Base-by-base conservation (phyloP, 495 filamentous ascomycete species). In the Aspergillus nidulans region DNA sequence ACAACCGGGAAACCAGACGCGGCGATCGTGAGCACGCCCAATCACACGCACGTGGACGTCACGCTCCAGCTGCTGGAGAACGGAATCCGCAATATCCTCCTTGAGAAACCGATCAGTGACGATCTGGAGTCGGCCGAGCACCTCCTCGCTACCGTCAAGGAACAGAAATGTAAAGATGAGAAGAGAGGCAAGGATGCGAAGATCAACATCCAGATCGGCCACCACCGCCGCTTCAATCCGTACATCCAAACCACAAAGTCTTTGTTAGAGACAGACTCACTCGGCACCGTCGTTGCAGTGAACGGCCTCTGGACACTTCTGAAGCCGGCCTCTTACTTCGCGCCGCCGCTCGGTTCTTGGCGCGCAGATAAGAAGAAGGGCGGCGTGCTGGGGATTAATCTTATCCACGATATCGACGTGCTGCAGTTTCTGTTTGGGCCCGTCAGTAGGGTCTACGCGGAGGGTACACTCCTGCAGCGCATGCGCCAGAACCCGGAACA, bases 211-310 rank as follows among this genome's bases (percentile, higher is more conserved):
- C 68, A 84, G 5, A 78, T 83, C 39, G 83, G 82, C 38, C 81
- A 85, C 60, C 81, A 85, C 62, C 73, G 82, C 15, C 74, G 82
- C 28, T 84, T 84, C 66, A 84, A 85, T 57, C 76, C 77, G 2
- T 84, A 82, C 61, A 69, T 82, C 1, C 62, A 69, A 3, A 69
- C 76, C 8, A 75, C 80, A 0, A 83, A 80, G 52, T 56, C 69
- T 25, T 63, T 73, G 7, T 54, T 85, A 4, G 57, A 61, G 16
- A 20, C 64, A 0, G 65, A 69, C 1, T 64, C 65, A 0, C 70
- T 83, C 0, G 82, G 82, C 20, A 61, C 55, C 0, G 48, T 75
- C 12, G 71, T 83, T 24, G 82, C 82, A 1, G 58, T 85, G 6
- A 78, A 79, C 54, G 82, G 81, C 3, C 65, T 80, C 3, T 85